Base-by-base conservation (phyloP, 805 yeast genomes). In the Starmerella vaccinii region DNA sequence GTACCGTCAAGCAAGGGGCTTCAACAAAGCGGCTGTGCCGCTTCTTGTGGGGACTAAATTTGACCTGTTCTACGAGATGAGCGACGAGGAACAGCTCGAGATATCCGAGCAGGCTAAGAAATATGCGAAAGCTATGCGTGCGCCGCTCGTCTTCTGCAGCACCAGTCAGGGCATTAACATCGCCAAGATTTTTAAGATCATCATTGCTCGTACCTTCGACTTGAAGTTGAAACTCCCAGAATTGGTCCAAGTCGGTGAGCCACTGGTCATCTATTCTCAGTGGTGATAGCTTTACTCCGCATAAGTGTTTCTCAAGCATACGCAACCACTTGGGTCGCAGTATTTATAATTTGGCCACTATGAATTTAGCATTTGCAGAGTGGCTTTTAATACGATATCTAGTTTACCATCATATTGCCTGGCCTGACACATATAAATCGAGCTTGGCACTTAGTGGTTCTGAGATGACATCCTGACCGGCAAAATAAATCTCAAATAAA, bases 31-130 rank as follows among this genome's bases (percentile, higher is more conserved):
- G 0, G 96, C 97, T 8, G 83, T 90, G 43, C 95, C 97, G 3
- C 77, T 90, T 52, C 71, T 90, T 42, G 83, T 90, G 2, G 98
- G 98, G 3, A 90, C 98, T 1, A 90, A 90, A 64, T 90, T 84
- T 66, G 98, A 90, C 64, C 69, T 80, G 55, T 89, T 90, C 65
- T 80, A 85, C 26, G 88, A 84, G 57, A 68, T 86, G 65, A 77
- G 89, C 43, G 77, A 75, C 33, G 82, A 78, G 50, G 94, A 89
- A 60, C 97, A 90, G 63, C 76, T 78, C 49, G 92, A 85, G 61
- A 76, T 90, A 47, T 85, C 95, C 5, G 77, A 76, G 53, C 86
- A 82, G 63, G 89, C 95, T 15, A 78, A 82, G 66, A 77, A 80
- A 62, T 89, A 83, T 64, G 95, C 97, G 13, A 76, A 72, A 59